A percentile compares a stretch with the other conserved stretches of the same genome.
Evolutionary conservation across 2,329 filamentous ascomycete species (phyloP).

Genomic region (Penicillium oxalicum): DNA sequence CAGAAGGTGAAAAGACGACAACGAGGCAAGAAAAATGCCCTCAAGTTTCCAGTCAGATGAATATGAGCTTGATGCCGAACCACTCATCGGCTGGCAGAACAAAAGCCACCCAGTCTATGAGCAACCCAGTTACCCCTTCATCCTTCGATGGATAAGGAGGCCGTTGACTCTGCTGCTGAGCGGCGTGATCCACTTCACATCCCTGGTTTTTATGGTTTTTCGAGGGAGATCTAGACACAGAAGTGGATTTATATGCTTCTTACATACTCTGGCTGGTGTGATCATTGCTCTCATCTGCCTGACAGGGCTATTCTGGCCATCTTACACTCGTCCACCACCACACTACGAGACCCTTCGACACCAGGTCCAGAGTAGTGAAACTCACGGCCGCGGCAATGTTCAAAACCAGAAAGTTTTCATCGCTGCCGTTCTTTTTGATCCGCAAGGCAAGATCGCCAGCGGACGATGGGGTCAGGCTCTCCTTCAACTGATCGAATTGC

Average conservation of each 20-base stretch:
- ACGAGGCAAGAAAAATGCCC: background rate
- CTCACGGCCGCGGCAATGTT: background rate
- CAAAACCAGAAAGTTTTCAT: background rate
- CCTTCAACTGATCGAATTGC: conserved; percentile 55
- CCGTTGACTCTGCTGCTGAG: background rate
- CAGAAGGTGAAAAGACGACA: background rate
- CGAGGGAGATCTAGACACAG: background rate
- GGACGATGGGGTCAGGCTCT: conserved; percentile 28
- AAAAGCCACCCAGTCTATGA: background rate
- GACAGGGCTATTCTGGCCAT: background rate
- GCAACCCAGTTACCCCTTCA: background rate
- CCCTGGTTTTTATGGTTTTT: background rate
- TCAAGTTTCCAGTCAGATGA: background rate
- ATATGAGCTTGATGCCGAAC: background rate
- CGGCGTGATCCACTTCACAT: background rate
- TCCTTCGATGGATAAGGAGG: background rate
- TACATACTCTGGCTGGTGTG: background rate
- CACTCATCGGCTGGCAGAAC: background rate
- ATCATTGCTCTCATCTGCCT: background rate
- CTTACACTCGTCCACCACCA: background rate
- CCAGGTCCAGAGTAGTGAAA: background rate
- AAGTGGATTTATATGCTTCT: background rate
- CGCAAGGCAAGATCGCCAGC: background rate
- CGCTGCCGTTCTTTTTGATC: background rate
- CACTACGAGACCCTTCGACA: background rate